Conservation (phyloP, 768 basidiomycete species). For the Trametes cingulata region DNA sequence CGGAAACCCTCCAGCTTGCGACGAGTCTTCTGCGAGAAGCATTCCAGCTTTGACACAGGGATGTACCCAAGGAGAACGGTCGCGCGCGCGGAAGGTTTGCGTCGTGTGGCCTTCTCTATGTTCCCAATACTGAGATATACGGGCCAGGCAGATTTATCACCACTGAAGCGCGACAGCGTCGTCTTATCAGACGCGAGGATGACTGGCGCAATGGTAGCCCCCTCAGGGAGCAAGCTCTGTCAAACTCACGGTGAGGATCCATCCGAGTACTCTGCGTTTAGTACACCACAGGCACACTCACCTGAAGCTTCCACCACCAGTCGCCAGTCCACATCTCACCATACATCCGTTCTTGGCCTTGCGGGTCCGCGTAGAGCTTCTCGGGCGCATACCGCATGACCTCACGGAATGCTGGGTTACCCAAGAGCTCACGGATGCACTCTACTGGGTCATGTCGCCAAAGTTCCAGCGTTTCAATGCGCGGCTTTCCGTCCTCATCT, state of each 20-base stretch:
- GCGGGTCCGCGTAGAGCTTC: conserved; percentile 2
- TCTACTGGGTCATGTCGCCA: conserved; percentile 31
- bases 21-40: conserved; percentile 19
- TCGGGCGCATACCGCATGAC: conserved; percentile 31
- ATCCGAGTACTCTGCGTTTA: not conserved
- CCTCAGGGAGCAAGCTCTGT: conserved; percentile 22
- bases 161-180: conserved; percentile 25
- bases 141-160: conserved; percentile 35
- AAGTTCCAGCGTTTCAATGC: conserved; percentile 23
- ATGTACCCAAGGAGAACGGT: conserved; percentile 33
- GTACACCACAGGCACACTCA: conserved; percentile 1
- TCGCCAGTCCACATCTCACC: conserved; percentile 24
- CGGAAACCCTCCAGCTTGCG: conserved; percentile 20
- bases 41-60: conserved; percentile 33
- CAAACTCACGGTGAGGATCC: conserved; percentile 1
- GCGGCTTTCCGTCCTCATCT: conserved; percentile 13
- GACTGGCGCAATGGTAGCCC: conserved; percentile 30
- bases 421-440: conserved; percentile 29
- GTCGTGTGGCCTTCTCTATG: conserved; percentile 25
- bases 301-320: conserved; percentile 33
- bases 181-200: conserved; percentile 37
- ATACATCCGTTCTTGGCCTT: conserved; percentile 23
- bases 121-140: conserved; percentile 37
- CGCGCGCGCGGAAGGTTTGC: conserved; percentile 21
- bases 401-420: conserved; percentile 31